phyloP scores from a whole-genome alignment of 2,329 filamentous ascomycete species.

The Exophiala sp. region DNA sequence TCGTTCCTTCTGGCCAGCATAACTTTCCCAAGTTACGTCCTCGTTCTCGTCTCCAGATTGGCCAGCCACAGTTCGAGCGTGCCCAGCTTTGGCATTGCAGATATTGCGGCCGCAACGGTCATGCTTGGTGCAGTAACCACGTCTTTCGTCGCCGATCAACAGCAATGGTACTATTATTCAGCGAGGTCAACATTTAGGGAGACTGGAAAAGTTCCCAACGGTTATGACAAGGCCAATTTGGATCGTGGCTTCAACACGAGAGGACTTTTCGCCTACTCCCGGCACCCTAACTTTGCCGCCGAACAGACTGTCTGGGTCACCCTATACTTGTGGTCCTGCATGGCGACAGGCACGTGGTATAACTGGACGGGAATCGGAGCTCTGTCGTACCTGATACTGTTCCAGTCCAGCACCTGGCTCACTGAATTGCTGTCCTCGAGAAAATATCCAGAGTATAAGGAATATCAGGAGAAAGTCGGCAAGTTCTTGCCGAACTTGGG shows the following conservation, averaged over 20 bases:
- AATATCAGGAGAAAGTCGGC: slow-evolving; percentile 78
- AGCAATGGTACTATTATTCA: slow-evolving; percentile 85
- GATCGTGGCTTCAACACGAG: slow-evolving; percentile 83
- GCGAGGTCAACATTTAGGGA: slow-evolving; percentile 75
- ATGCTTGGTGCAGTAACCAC: slow-evolving; percentile 57
- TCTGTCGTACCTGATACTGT: slow-evolving; percentile 69
- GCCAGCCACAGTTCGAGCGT: slow-evolving; percentile 47
- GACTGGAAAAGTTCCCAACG: slow-evolving; percentile 65
- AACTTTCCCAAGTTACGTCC: slow-evolving; percentile 76
- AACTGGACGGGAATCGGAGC: slow-evolving; percentile 77
- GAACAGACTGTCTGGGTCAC: slow-evolving; percentile 89
- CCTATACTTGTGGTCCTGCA: slow-evolving; percentile 85
- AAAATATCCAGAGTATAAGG: slow-evolving; percentile 85
- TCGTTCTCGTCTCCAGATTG: slow-evolving; percentile 69
- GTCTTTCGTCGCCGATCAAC: slow-evolving; percentile 80
- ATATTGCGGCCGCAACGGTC: slow-evolving; percentile 55
- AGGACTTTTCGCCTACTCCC: slow-evolving; percentile 81
- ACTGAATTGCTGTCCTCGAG: slow-evolving; percentile 75
- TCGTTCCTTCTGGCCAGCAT: slow-evolving; percentile 76
- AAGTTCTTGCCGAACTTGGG: slow-evolving; percentile 68
- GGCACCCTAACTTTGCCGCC: slow-evolving; percentile 92
- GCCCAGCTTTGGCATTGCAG: slow-evolving; percentile 35
- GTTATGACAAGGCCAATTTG: slow-evolving; percentile 68
- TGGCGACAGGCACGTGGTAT: slow-evolving; percentile 64
- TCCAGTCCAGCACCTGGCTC: slow-evolving; percentile 83